Percentiles rank a stretch among this genome's conserved stretches.
Evolutionary conservation across 345 rosid species (phyloP).

Genomic region (Pistacia atlantica): DNA sequence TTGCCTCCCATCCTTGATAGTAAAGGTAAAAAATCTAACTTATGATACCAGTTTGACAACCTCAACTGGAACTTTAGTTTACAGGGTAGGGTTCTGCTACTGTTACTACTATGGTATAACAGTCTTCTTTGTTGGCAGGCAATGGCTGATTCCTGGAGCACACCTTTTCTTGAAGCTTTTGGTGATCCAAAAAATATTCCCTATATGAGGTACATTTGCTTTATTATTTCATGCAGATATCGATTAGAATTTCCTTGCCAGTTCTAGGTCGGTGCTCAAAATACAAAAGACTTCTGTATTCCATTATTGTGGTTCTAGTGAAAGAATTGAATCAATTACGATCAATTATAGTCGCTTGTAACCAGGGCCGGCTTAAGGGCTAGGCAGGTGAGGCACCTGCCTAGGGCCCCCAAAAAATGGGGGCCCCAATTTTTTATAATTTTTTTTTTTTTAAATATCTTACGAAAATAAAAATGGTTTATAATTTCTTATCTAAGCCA

Average conservation of each 20-base stretch:
- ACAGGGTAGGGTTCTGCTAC: neutral
- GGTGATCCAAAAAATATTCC: constrained; percentile 53
- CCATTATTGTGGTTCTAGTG: neutral
- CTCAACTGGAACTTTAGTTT: constrained; percentile 3
- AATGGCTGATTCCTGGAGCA: constrained; percentile 86
- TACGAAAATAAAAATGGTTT: no score
- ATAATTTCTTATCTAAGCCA: no score
- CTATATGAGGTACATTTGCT: constrained; percentile 73
- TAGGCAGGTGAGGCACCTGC: no score
- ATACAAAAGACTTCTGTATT: neutral
- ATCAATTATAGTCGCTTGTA: neutral
- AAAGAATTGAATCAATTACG: neutral
- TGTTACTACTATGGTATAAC: neutral
- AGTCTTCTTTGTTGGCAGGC: constrained; percentile 41
- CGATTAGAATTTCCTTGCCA: neutral
- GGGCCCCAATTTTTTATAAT: no score
- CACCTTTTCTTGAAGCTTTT: constrained; percentile 66
- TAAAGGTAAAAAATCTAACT: neutral
- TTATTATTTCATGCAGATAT: constrained; percentile 6
- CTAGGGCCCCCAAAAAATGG: no score
- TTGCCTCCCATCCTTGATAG: neutral
- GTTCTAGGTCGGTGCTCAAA: constrained; percentile 2
- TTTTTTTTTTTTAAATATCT: no score
- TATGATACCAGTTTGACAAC: neutral
- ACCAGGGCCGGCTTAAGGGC: no score